phyloP scores from a whole-genome alignment of 2,329 filamentous ascomycete genomes.

The Arachnopeziza araneosa region DNA sequence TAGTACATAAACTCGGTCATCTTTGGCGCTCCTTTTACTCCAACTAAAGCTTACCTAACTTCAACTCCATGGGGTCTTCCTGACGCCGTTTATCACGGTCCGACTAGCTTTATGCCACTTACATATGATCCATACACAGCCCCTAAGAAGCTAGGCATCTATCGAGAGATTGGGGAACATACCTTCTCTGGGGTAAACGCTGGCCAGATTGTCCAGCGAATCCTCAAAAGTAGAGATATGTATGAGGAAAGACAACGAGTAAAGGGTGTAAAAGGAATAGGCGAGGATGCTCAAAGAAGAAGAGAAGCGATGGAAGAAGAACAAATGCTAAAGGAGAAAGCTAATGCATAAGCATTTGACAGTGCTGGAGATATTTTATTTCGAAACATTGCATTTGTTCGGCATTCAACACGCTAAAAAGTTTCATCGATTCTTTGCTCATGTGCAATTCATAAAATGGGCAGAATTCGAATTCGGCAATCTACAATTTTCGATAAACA shows the following conservation, averaged over 20 bases:
- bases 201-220: constrained; percentile 83
- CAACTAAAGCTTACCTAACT: constrained; percentile 71
- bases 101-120: constrained; percentile 65
- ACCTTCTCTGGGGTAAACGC: constrained; percentile 85
- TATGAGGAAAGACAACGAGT: constrained; percentile 89
- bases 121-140: constrained; percentile 77
- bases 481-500: too few relatives aligned
- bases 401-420: not conserved
- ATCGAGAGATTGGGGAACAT: constrained; percentile 71
- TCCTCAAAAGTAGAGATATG: constrained; percentile 76
- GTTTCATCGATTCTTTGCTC: not conserved
- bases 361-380: not conserved
- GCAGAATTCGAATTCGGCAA: too few relatives aligned
- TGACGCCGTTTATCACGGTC: constrained; percentile 88
- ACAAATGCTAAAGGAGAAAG: constrained; percentile 22
- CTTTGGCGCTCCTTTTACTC: constrained; percentile 85
- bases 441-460: too few relatives aligned
- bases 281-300: constrained; percentile 61
- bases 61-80: constrained; percentile 69
- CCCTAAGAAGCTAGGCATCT: constrained; percentile 78
- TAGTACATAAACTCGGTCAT: constrained; percentile 83
- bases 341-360: not conserved
- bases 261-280: constrained; percentile 80
- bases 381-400: not conserved
- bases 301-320: constrained; percentile 55